Evolutionary conservation across 192 early-diverging fungal species (phyloP), one percentile per base, ranked within the genome.

Genomic region (Mortierella antarctica): DNA sequence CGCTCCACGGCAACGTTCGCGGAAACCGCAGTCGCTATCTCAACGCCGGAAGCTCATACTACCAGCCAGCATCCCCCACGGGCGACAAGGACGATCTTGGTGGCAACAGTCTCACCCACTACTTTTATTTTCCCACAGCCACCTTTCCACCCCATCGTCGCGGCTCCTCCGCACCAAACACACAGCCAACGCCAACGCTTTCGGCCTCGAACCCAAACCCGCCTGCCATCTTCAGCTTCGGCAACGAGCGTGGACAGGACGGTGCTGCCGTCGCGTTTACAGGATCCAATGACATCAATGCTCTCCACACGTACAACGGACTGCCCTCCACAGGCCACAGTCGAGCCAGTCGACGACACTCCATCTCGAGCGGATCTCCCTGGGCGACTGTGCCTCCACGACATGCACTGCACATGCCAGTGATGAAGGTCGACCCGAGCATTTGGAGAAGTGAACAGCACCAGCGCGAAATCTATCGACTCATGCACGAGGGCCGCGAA

Each of bases 331-430:
- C 51, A 13, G 15, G 39, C 15, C 57, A 41, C 42, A 59, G 57
- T 31, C 57, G 42, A 41, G 42, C 42, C 15, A 31, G 57, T 59
- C 57, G 57, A 14, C 61, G 74, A 12, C 74, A 76, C 49, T 63
- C 74, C 17, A 55, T 76, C 39, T 51, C 74, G 9, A 40, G 39
- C 7, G 73, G 65, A 0, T 53, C 72, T n/a, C 55, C 72, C 20
- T 65, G 55, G 51, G 47, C 50, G 13, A 52, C 74, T 1, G 39
- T 76, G 9, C 74, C 74, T 14, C 74, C 74, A 9, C 58, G 66
- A 14, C 74, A 76, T 51, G 74, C 74, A 39, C 53, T 76, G 0
- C 74, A 76, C 39, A 76, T 76, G 74, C 74, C 74, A 4, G 62
- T 76, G 3, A 76, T 76, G 74, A 76, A 76, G 67, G 58, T 76